phyloP scores from a whole-genome alignment of 2,329 filamentous ascomycete species.

The Phymatotrichopsis omnivora region DNA sequence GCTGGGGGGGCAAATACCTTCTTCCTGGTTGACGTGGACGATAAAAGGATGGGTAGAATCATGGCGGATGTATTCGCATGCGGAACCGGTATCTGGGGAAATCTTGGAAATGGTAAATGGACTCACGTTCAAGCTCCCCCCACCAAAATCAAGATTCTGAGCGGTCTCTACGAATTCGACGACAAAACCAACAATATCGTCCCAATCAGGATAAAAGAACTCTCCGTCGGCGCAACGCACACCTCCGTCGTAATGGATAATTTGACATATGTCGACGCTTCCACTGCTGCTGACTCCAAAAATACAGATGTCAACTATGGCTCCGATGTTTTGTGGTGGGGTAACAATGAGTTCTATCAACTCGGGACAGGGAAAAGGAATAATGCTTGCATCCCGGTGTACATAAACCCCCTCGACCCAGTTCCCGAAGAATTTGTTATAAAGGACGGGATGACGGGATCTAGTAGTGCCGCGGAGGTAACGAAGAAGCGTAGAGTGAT shows the following conservation, averaged over 20 bases:
- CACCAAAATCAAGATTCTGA: constrained; percentile 71
- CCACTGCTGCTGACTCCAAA: constrained; percentile 44
- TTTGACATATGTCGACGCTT: constrained; percentile 54
- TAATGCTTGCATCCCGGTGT: constrained; percentile 58
- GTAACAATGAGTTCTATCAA: constrained; percentile 88
- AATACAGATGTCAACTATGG: constrained; percentile 66
- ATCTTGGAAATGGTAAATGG: constrained; percentile 77
- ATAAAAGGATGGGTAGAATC: constrained; percentile 39
- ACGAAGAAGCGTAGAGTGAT: constrained; percentile 19
- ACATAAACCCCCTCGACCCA: constrained; percentile 29
- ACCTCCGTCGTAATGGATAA: constrained; percentile 76
- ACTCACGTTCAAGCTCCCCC: constrained; percentile 72
- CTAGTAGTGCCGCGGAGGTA: constrained; percentile 6
- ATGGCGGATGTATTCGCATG: constrained; percentile 77
- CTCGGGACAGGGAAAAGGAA: constrained; percentile 82
- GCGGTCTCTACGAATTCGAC: constrained; percentile 74
- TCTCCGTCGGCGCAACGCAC: constrained; percentile 73
- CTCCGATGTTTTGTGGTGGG: constrained; percentile 84
- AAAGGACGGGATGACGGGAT: constrained; percentile 12
- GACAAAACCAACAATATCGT: constrained; percentile 56
- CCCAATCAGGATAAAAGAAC: constrained; percentile 64
- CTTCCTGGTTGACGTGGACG: constrained; percentile 65
- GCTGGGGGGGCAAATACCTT: constrained; percentile 83
- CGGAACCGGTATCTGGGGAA: constrained; percentile 74
- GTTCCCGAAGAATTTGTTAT: constrained; percentile 17